Base-by-base conservation (phyloP, 768 basidiomycete species). In the Austroboletus eburneus region DNA sequence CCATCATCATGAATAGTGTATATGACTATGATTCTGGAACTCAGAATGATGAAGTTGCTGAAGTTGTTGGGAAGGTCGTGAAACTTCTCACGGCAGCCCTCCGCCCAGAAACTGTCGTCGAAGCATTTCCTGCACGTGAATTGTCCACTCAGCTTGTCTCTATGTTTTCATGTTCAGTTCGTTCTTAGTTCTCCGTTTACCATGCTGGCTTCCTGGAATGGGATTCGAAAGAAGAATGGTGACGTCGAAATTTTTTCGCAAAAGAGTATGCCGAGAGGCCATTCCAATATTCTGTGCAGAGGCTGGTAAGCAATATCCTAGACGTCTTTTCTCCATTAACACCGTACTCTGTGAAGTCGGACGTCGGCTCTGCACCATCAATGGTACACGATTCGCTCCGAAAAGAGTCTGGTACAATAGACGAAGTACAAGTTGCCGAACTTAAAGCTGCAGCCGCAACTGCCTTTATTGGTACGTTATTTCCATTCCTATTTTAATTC, bases 21-120 rank as follows among this genome's bases (percentile, higher is more conserved):
- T 58, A 58, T 5, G 42, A 56, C 39, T 58, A 58, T 21, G 49
- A 58, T 16, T 52, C 52, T 5, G 18, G 8, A 30, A 43, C 46
- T n/a, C 42, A 36, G 20, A 36, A 49, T 6, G 55, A 56, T 12
- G 39, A 52, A 9, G 9, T 54, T 1, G 23, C 48, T 6, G 22
- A 39, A 6, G 33, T 36, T 7, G n/a, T 21, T 0, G 39, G 14
- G 16, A 44, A 44, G 1, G 21, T 42, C 3, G 24, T 45, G 16
- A 18, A 48, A 0, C 13, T 22, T 9, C 5, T 23, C 5, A 4
- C 14, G 1, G 18, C 16, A 9, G 21, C 7, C 0, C 5, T 43
- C 1, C 41, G 30, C 8, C 40, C 39, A 8, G 36, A 45, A 5
- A 1, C 43, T 1, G 54, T 39, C 2, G 8, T 42, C n/a, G 27